Conservation (phyloP, 73 alveolate species). For the Paramecium sexaurelia region DNA sequence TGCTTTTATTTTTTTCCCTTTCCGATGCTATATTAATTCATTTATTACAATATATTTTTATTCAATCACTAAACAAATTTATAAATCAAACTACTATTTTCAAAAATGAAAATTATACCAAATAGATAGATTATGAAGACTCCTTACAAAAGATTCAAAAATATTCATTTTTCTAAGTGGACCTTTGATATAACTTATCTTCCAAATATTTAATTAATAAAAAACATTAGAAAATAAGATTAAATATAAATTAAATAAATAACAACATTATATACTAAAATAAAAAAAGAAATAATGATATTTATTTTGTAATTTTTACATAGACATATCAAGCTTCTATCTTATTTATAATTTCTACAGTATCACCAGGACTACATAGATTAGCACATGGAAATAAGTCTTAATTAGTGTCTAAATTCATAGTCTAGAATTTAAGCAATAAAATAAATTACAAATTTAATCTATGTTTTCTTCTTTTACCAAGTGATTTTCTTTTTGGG, state of each 20-base stretch:
- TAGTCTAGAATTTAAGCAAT: neutral
- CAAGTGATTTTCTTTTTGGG: conserved; percentile 55
- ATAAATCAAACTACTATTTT: too few relatives aligned
- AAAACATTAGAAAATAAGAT: too few relatives aligned
- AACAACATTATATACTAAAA: too few relatives aligned
- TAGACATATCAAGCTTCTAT: neutral
- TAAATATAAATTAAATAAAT: too few relatives aligned
- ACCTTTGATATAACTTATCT: too few relatives aligned
- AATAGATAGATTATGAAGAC: too few relatives aligned
- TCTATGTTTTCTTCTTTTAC: conserved; percentile 9
- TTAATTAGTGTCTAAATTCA: conserved; percentile 7
- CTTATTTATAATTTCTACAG: conserved; percentile 46
- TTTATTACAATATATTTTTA: neutral
- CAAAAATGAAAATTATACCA: too few relatives aligned
- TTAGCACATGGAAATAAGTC: conserved; percentile 55
- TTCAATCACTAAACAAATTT: too few relatives aligned
- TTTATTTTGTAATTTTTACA: neutral
- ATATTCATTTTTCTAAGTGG: too few relatives aligned
- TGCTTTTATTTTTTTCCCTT: neutral
- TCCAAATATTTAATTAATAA: too few relatives aligned
- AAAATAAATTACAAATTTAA: neutral
- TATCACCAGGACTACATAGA: conserved; percentile 61
- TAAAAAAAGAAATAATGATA: neutral
- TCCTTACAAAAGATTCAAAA: too few relatives aligned
- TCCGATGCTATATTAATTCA: neutral